Base-by-base conservation (phyloP, 192 early-diverging fungal genomes). In the Cetraspora pellucida region DNA sequence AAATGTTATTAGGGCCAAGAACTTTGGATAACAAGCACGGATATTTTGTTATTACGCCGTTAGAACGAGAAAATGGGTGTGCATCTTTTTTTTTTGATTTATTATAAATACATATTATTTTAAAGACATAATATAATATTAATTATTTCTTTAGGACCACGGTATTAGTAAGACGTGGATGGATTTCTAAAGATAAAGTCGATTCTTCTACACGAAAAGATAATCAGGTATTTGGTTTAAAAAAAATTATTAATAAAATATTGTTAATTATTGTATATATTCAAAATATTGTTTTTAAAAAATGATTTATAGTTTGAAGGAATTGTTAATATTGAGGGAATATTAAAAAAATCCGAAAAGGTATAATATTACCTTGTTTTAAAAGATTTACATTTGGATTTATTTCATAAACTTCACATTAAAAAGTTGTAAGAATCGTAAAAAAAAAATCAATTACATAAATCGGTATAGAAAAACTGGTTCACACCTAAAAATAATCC, bases 121-220 rank as follows among this genome's bases (percentile, higher is more conserved):
- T 14, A 49, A 11, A 49, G 6, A 31, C 1, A 7, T 37, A 23
- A 16, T 6, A 25, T 19, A 17, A 52, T 16, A n/a, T 37, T 13
- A 23, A 58, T 69, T n/a, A 30, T 81, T 14, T 78, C 76, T 21
- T 77, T 88, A 80, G 85, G 74, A 87, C 88, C 16, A 88, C 87
- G 17, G 87, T 96, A 13, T 83, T 97, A 47, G 89, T 97, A 17
- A 92, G 94, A 79, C 89, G 96, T 45, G 96, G 96, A 13, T 97
- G 96, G 95, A 91, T 97, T 23, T 85, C 90, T 14, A 84, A 87
- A 23, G 90, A 90, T 8, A 90, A 92, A 63, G 84, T 84, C 27
- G 88, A 90, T 16, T 88, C 85, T 30, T 74, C 77, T 9, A 78
- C 81, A 3, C 82, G 93, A 16, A 83, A 86, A 6, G 87, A 85